Percentiles rank a stretch among this genome's conserved stretches.
phyloP scores from a whole-genome alignment of 441 rosid genomes.

The Flueggea neowawraea region DNA sequence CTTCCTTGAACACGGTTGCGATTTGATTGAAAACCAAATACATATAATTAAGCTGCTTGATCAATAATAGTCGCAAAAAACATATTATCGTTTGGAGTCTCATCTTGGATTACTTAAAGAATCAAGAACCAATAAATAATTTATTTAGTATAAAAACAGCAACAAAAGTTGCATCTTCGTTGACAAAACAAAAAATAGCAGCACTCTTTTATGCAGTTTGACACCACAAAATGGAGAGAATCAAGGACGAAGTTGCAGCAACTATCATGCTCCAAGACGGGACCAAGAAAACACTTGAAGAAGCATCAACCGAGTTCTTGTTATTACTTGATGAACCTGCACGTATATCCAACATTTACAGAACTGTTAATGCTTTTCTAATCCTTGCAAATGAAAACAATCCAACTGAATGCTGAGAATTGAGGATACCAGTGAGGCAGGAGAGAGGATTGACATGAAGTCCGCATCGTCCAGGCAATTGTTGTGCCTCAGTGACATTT shows the following conservation, averaged over 20 bases:
- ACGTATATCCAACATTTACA: not conserved
- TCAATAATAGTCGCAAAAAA: too few species aligned
- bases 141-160: too few species aligned
- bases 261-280: conserved; percentile 11
- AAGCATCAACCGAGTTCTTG: conserved; percentile 31
- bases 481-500: conserved; percentile 56
- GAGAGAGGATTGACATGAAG: conserved; percentile 57
- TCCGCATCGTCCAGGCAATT: conserved; percentile 73
- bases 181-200: too few species aligned
- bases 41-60: too few species aligned
- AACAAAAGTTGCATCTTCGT: too few species aligned
- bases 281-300: conserved; percentile 14
- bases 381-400: not conserved
- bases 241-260: conserved; percentile 5
- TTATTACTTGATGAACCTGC: conserved; percentile 35
- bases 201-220: too few species aligned
- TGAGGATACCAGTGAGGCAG: conserved; percentile 36
- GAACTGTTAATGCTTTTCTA: not conserved
- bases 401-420: not conserved
- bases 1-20: too few species aligned
- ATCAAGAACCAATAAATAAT: too few species aligned
- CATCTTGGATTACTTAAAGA: too few species aligned
- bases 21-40: too few species aligned
- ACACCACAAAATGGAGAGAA: too few species aligned
- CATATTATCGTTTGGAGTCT: too few species aligned